Evolutionary conservation across 768 basidiomycete species (phyloP), one percentile per base, ranked within the genome.

Genomic region (Kwoniella botswanensis): DNA sequence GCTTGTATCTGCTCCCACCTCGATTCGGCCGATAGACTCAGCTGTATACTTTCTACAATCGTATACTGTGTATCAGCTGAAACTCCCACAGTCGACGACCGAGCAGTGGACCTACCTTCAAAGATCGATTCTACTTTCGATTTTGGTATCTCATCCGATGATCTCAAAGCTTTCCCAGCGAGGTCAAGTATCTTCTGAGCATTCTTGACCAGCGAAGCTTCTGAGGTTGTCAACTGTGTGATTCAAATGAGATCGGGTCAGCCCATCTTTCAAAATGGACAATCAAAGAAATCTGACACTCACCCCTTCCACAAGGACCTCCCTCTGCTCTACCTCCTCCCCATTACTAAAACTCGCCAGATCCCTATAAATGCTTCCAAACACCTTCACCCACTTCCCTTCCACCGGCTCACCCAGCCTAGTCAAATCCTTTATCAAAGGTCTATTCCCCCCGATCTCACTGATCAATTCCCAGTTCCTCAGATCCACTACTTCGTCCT

Each of bases 391-490:
- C 70, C 74, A 74, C 22, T 17, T 52, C 4, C 29, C 59, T 5
- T 54, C 56, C 10, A 74, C 21, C 15, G 17, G 59, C 6, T 21
- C 24, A 1, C 22, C 70, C 44, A 68, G 29, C 4, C 11, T 15
- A 12, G 65, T 72, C 59, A 74, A 41, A 17, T 70, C 68, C 44
- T 21, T 69, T 1, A 74, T 22, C 6, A 62, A 26, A 17, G 26
- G 41, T 44, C 67, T 21, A 13, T 71, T 46, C 2, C 72, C 68
- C n/a, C 78, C 72, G 44, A 76, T 68, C 42, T 72, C 63, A 17
- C 61, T 59, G 35, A 80, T 59, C 67, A 78, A 55, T 44, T 76
- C 77, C 75, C 76, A 78, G 52, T 77, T 72, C 68, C 79, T 67
- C 4, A 59, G 72, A 73, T 80, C 79, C 7, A 67, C 69, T 7